Base-by-base conservation (phyloP, 208 protist genomes). In the Leptomonas pyrrhocoris region DNA sequence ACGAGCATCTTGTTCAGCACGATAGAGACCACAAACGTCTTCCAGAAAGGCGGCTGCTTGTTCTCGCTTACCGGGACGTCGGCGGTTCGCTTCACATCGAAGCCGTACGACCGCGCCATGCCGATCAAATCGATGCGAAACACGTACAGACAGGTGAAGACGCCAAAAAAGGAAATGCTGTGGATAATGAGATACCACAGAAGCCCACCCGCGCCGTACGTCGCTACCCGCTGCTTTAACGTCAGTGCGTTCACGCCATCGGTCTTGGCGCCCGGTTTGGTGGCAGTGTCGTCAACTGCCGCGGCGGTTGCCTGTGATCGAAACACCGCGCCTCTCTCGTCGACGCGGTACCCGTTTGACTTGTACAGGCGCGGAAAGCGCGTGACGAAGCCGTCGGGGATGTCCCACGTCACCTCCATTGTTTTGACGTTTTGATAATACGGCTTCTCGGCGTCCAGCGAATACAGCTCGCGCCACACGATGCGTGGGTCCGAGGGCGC, bases 1-100 rank as follows among this genome's bases (percentile, higher is more conserved):
- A 89, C 86, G 9, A 93, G 36, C 51, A 96, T 77, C 73, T 96
- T 96, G 80, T 96, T 96, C 15, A 96, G 66, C 6, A 94, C 45
- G 59, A 96, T 78, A 6, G 88, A 74, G 5, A 86, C 48, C 19
- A 91, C 50, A 31, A 94, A 80, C 15, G 83, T 90, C 61, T 83
- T 78, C 79, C 74, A 91, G 66, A 95, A 91, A 0, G 82, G 85
- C 15, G 85, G 85, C 8, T 63, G 73, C 23, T 77, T 63, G 13
- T 71, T 65, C 34, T 61, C 62, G 9, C 42, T 69, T 1, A 40
- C 69, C 61, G 63, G 11, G 36, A 58, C 78, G 19, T 83, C 72
- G 31, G 75, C 62, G 2, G 61, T 76, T 2, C 55, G 67, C 50
- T 72, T 80, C 13, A 95, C 57, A 70, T 85, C 81, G 55, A 95